These are phyloP conservation scores for Saccharomycopsis capsularis DNA, from an alignment of 805 yeast genomes.

Conservation along the genomic window DNA sequence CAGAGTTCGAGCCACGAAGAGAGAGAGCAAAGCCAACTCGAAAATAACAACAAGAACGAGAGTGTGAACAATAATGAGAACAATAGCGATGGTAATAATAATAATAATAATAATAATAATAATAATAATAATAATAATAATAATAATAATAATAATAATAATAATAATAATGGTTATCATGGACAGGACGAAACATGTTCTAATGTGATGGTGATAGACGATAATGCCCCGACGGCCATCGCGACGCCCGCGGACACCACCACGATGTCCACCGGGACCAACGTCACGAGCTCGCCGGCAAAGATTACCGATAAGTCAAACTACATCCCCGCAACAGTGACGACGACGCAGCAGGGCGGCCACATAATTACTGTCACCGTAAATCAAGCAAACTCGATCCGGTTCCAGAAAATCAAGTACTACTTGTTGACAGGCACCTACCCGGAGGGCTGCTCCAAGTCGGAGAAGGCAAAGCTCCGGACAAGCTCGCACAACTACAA, in stretches of 20 bases:
- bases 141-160: neutral
- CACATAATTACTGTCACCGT: conserved; percentile 4
- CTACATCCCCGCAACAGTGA: conserved; percentile 1
- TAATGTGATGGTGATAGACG: too few relatives aligned
- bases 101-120: neutral
- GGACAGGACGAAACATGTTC: too few relatives aligned
- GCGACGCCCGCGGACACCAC: too few relatives aligned
- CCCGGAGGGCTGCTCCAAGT: conserved; percentile 75
- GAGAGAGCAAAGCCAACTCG: neutral
- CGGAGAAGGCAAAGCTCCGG: conserved; percentile 81
- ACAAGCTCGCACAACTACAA: conserved; percentile 70
- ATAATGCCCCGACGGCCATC: too few relatives aligned
- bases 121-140: neutral
- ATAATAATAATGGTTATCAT: neutral
- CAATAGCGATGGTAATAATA: neutral
- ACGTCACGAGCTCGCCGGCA: neutral
- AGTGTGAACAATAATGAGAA: neutral
- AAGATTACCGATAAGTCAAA: neutral
- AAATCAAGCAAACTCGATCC: conserved; percentile 16
- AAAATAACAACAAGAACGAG: neutral
- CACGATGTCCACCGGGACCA: too few relatives aligned
- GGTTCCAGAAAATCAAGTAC: conserved; percentile 70
- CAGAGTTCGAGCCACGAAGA: neutral
- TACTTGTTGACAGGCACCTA: conserved; percentile 81
- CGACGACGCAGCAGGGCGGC: conserved; percentile 7